Percentiles rank a stretch among this genome's conserved stretches.
Conservation (phyloP, 371 early-diverging fungal species). For the Mortierella sp. region DNA sequence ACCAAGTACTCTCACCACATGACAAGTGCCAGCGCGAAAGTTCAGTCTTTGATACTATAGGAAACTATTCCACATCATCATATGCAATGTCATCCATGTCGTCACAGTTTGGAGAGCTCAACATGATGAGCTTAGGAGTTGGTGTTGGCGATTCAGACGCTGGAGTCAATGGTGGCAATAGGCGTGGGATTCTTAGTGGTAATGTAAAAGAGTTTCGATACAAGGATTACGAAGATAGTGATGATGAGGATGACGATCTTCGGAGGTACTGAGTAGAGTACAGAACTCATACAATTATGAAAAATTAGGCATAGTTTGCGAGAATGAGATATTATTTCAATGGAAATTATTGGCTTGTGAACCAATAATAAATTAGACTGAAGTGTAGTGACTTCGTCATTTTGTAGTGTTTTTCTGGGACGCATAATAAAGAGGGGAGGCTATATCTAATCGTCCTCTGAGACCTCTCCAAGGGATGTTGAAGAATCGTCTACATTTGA, state of each 20-base stretch:
- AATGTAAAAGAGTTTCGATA: slow-evolving; percentile 46
- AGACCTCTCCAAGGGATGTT: too few relatives aligned
- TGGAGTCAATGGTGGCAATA: not conserved
- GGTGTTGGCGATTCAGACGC: slow-evolving; percentile 15
- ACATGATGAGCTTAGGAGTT: slow-evolving; percentile 34
- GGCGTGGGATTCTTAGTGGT: slow-evolving; percentile 50
- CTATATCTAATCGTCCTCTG: too few relatives aligned
- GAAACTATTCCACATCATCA: slow-evolving; percentile 9
- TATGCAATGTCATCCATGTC: slow-evolving; percentile 11
- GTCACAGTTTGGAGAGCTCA: slow-evolving; percentile 20
- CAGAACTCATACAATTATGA: too few relatives aligned
- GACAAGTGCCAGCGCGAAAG: slow-evolving; percentile 42
- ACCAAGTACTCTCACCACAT: slow-evolving; percentile 46
- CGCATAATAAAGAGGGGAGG: too few relatives aligned
- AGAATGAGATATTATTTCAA: too few relatives aligned
- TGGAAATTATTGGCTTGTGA: too few relatives aligned
- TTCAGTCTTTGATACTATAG: slow-evolving; percentile 33
- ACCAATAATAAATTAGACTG: too few relatives aligned
- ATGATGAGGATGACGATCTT: slow-evolving; percentile 22
- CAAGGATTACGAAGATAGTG: slow-evolving; percentile 44
- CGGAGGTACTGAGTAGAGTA: not conserved
- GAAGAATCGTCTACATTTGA: too few relatives aligned
- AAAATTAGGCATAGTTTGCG: too few relatives aligned
- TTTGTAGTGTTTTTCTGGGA: too few relatives aligned
- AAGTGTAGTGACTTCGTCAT: too few relatives aligned